These are phyloP conservation scores for Amesomyces nigricolor DNA, from an alignment of 2,329 filamentous ascomycete genomes.

Conservation along the genomic window DNA sequence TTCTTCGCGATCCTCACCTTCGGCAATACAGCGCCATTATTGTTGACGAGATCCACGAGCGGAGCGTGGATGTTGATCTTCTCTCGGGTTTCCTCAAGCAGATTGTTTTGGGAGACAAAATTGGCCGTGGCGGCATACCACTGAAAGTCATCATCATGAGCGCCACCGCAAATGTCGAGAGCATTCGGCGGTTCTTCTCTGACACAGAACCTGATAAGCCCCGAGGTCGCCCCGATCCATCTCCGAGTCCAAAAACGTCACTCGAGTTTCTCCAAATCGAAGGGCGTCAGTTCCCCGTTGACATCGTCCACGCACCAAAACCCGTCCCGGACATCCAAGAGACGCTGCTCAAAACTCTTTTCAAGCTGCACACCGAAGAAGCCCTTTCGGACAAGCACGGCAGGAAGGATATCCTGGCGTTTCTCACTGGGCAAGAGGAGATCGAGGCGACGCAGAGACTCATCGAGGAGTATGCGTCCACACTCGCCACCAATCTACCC, in stretches of 20 bases:
- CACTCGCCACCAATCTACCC: constrained; percentile 68
- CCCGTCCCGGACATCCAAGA: constrained; percentile 80
- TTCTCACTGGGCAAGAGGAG: constrained; percentile 87
- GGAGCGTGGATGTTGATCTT: constrained; percentile 90
- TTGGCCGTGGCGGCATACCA: constrained; percentile 63
- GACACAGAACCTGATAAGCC: constrained; percentile 8
- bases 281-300: constrained; percentile 82
- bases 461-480: constrained; percentile 71
- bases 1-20: constrained; percentile 77
- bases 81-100: constrained; percentile 82
- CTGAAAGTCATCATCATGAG: constrained; percentile 95
- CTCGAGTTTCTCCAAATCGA: constrained; percentile 60
- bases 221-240: background rate
- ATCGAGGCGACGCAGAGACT: constrained; percentile 77
- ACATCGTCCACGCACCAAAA: constrained; percentile 65
- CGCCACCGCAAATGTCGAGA: constrained; percentile 85
- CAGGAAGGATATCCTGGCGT: constrained; percentile 72
- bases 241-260: constrained; percentile 17
- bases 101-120: constrained; percentile 57
- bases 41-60: constrained; percentile 95
- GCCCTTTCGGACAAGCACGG: constrained; percentile 65
- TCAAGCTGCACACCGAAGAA: constrained; percentile 81
- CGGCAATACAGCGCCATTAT: constrained; percentile 83
- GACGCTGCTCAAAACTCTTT: constrained; percentile 71
- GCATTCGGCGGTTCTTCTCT: constrained; percentile 69